Conservation (phyloP, 139 green algal genomes). For the Penium margaritaceum region DNA sequence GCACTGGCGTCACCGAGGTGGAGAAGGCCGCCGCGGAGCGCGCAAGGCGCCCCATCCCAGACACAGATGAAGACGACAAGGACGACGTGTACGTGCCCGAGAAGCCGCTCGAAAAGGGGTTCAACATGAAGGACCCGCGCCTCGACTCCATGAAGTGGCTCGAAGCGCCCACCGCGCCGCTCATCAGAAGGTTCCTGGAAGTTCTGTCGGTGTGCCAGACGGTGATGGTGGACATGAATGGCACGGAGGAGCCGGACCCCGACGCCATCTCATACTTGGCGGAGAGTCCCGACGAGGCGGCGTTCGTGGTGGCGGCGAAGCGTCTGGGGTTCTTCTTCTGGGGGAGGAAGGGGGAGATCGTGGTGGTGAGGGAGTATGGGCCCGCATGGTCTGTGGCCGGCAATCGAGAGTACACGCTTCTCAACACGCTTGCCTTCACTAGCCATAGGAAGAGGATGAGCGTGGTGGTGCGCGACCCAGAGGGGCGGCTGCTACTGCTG, state of each 20-base stretch:
- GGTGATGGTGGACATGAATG: slow-evolving; percentile 12
- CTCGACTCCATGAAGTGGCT: slow-evolving; percentile 16
- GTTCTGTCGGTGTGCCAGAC: slow-evolving; percentile 39
- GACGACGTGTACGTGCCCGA: background rate
- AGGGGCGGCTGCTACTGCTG: slow-evolving; percentile 64
- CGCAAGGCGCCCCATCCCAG: slow-evolving; percentile 3
- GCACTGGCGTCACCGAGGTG: slow-evolving; percentile 77
- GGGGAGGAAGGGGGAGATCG: slow-evolving; percentile 7
- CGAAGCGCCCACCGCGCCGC: slow-evolving; percentile 4
- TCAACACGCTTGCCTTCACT: slow-evolving; percentile 82
- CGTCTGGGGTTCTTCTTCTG: slow-evolving; percentile 60
- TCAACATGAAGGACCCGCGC: slow-evolving; percentile 18
- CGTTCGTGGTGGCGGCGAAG: slow-evolving; percentile 82
- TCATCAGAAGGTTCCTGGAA: slow-evolving; percentile 18
- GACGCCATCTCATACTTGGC: slow-evolving; percentile 44
- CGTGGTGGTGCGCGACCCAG: slow-evolving; percentile 53
- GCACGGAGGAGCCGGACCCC: slow-evolving; percentile 18
- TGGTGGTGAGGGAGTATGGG: slow-evolving; percentile 20
- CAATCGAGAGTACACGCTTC: slow-evolving; percentile 60
- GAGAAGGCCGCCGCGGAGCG: slow-evolving; percentile 51
- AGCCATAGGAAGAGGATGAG: background rate
- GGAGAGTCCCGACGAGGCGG: slow-evolving; percentile 87
- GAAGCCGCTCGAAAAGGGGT: slow-evolving; percentile 32
- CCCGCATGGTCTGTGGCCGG: background rate
- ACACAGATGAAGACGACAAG: slow-evolving; percentile 34